Evolutionary conservation across 2,329 filamentous ascomycete species (phyloP), one percentile per base, ranked within the genome.

Genomic region (Didymella pomorum): DNA sequence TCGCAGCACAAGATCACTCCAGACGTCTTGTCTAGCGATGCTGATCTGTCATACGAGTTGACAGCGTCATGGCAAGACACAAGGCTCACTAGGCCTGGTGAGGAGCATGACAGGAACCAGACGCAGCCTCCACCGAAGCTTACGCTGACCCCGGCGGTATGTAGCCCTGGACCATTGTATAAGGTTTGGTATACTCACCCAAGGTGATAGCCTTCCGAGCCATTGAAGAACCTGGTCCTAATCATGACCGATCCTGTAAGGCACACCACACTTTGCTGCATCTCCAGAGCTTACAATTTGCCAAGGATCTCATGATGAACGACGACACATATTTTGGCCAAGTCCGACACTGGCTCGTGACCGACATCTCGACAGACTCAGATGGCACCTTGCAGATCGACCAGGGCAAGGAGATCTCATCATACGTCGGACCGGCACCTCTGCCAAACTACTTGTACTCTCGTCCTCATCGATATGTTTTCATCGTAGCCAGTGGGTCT

Each of bases 341-440:
- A 52, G 66, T 70, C 1, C 63, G 67, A 16, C 67, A 70, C 42
- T 67, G 67, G 67, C 58, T 70, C 28, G 59, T 62, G 14, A 68
- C 57, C n/a, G 62, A 66, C 21, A 20, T 68, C 4, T 57, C 63
- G 4, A 44, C 61, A 5, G 53, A 43, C 29, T 4, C 58, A 2
- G 43, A 55, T n/a, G 67, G 67, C 21, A 52, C 50, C 0, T 52
- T 70, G 0, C 46, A 49, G 3, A 43, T 56, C 23, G 31, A 54
- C 6, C 23, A 37, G 14, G 55, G 50, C 4, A 60, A 43, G n/a
- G 44, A 54, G 28, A 58, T 64, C 26, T 68, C 67, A 1, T 51
- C 66, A 1, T 67, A 68, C 49, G 23, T 70, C 14, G 62, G 62
- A 5, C 66, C 66, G 10, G 66, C 67, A 0, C 67, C 66, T 1